phyloP scores from a whole-genome alignment of 225 moss, liverwort and hornwort genomes.

The Takakia lepidozioides region DNA sequence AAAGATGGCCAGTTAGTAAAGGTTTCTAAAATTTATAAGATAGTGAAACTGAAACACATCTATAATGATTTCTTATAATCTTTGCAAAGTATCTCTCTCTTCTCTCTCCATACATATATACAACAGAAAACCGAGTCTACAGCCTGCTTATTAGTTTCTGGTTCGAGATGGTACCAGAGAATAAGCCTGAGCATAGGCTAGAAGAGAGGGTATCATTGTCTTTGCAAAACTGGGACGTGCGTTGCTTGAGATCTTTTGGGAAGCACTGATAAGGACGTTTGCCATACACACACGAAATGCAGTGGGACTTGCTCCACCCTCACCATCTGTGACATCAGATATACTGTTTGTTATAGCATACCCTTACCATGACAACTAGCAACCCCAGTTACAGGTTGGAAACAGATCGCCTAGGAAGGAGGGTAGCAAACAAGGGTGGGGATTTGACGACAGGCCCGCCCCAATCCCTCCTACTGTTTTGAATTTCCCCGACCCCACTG shows the following conservation, averaged over 20 bases:
- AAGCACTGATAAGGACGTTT: conserved; percentile 83
- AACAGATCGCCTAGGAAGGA: too few species aligned
- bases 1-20: too few species aligned
- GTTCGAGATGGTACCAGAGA: conserved; percentile 2
- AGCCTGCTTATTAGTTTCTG: not conserved
- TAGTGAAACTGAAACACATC: not conserved
- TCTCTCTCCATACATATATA: not conserved
- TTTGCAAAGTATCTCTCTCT: too few species aligned
- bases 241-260: conserved; percentile 69
- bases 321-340: not conserved
- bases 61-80: too few species aligned
- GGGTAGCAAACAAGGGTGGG: too few species aligned
- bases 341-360: too few species aligned
- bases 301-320: conserved; percentile 9
- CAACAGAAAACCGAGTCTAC: not conserved
- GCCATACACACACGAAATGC: conserved; percentile 89
- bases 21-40: not conserved
- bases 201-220: conserved; percentile 49
- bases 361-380: too few species aligned
- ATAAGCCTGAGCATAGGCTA: conserved; percentile 61
- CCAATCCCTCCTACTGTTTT: too few species aligned
- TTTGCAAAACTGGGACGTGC: conserved; percentile 44
- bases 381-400: too few species aligned
- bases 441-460: too few species aligned
- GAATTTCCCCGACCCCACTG: too few species aligned